Conservation (phyloP, 2,329 filamentous ascomycete genomes). For the Gaeumannomyces sp. region DNA sequence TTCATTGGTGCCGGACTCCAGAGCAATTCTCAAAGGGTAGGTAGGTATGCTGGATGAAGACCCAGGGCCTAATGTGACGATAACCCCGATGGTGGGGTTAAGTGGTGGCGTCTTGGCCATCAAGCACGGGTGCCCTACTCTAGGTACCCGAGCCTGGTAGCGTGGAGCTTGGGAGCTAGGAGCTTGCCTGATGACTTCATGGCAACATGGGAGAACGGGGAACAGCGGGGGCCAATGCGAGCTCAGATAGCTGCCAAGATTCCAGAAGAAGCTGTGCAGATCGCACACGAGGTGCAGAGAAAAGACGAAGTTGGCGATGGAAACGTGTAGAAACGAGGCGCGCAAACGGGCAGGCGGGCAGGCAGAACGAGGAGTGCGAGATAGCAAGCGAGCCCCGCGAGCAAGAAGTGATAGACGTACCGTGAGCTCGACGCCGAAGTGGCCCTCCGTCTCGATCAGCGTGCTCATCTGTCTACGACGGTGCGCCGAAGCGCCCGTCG, state of each 20-base stretch:
- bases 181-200: background rate
- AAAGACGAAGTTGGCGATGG: background rate
- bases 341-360: background rate
- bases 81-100: too few relatives aligned
- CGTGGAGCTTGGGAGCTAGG: background rate
- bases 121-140: too few relatives aligned
- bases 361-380: background rate
- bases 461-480: constrained; percentile 41
- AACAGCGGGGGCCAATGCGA: background rate
- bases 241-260: background rate
- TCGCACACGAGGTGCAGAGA: background rate
- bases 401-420: constrained; percentile 25
- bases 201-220: background rate
- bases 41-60: too few relatives aligned
- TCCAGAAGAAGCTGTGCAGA: background rate
- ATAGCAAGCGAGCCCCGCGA: background rate
- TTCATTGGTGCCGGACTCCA: too few relatives aligned
- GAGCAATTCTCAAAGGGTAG: too few relatives aligned
- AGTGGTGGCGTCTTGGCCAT: too few relatives aligned
- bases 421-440: constrained; percentile 39
- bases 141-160: too few relatives aligned
- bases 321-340: background rate
- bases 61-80: too few relatives aligned
- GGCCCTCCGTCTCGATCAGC: constrained; percentile 34
- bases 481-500: constrained; percentile 37